Evolutionary conservation across 306 rosid genomes (phyloP), one percentile per base, ranked within the genome.

Genomic region (Carpinus viminea): DNA sequence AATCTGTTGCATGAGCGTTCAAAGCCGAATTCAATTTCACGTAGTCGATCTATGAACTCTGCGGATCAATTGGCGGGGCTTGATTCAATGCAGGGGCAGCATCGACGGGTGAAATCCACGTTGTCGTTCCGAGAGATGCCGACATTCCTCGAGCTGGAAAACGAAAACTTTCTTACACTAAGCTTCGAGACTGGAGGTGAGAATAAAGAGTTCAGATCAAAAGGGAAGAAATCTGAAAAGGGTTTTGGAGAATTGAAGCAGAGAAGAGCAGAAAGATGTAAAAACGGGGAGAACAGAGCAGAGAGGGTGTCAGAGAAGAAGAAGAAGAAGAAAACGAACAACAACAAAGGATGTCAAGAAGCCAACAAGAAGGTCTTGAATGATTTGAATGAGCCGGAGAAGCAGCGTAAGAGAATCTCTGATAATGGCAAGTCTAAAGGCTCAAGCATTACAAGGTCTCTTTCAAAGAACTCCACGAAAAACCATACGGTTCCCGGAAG

Each of bases 41-140:
- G 91, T 1, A 86, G 90, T 87, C 76, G 79, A 70, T 93, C 97
- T 62, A 76, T 92, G 93, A 87, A 85, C 70, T 92, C 86, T 45
- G 70, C 83, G 53, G 95, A 92, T 18, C 76, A 78, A 75, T 83
- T 88, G 16, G 78, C 74, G 38, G 89, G 83, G n/a, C 65, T 66
- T 62, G 86, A 84, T 68, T 24, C 76, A 45, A 71, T 74, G 73
- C 61, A 74, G 77, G 83, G 53, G 68, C 26, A 76, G 47, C 88
- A 85, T 70, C 72, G 84, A 72, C 51, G 87, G 78, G 87, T 83
- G 1, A 85, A 81, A 53, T 88, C 98, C 20, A 87, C 92, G 0
- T 62, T 74, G 77, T 89, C 97, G 0, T 90, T 86, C 36, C 70
- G 93, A n/a, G 97, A 90, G 61, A 38, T 72, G 1, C 94, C 97